These are phyloP conservation scores for Oxalis stricta DNA, from an alignment of 441 rosid genomes.

Conservation along the genomic window DNA sequence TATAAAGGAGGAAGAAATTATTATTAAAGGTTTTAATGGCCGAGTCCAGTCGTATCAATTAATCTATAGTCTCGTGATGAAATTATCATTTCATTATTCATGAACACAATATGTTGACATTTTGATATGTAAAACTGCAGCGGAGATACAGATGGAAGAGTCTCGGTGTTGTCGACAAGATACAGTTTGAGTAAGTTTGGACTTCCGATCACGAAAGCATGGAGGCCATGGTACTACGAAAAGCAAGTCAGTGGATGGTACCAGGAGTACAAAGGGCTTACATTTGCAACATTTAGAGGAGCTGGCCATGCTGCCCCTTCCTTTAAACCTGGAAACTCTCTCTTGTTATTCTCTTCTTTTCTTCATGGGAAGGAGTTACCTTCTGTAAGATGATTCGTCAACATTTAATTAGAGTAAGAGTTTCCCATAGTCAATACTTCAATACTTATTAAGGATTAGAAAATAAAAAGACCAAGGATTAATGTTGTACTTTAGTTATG, in stretches of 20 bases:
- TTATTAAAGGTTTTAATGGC: too few species aligned
- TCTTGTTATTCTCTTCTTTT: constrained; percentile 67
- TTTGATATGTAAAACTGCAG: constrained; percentile 17
- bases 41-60: too few species aligned
- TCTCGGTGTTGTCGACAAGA: constrained; percentile 74
- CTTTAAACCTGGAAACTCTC: constrained; percentile 77
- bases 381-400: constrained; percentile 7
- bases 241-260: constrained; percentile 92
- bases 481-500: too few species aligned
- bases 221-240: constrained; percentile 94
- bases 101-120: background rate
- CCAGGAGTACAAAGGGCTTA: constrained; percentile 80
- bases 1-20: too few species aligned
- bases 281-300: constrained; percentile 84
- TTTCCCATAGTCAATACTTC: too few species aligned
- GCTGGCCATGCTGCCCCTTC: constrained; percentile 94
- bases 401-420: background rate
- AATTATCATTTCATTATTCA: background rate
- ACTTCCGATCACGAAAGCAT: constrained; percentile 49
- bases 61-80: too few species aligned
- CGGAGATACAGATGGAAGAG: constrained; percentile 97
- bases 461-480: too few species aligned
- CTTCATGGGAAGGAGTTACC: constrained; percentile 49
- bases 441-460: too few species aligned
- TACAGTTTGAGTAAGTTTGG: constrained; percentile 55